Conservation (phyloP, 2,329 filamentous ascomycete species). For the Claviceps africana region DNA sequence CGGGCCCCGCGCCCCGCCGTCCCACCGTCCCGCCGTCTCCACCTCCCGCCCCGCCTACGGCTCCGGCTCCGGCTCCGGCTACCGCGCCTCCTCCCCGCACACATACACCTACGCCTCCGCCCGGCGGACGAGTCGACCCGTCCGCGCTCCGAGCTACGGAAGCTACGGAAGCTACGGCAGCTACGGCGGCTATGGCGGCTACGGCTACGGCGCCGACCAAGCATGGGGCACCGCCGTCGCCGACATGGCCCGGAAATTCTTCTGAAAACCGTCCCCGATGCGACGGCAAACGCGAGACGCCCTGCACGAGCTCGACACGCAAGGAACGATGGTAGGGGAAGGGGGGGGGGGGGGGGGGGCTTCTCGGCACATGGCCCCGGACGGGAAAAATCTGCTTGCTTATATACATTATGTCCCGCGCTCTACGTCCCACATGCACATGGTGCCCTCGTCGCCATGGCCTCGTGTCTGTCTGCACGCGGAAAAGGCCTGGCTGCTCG, state of each 20-base stretch:
- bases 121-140: not conserved
- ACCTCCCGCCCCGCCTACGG: conserved; percentile 14
- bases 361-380: too few species aligned
- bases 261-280: conserved; percentile 13
- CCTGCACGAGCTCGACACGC: too few species aligned
- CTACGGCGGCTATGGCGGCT: conserved; percentile 15
- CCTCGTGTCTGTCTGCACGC: too few species aligned
- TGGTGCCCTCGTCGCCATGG: too few species aligned
- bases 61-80: conserved; percentile 4
- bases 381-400: too few species aligned
- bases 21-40: conserved; percentile 10
- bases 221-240: conserved; percentile 22
- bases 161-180: conserved; percentile 11
- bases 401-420: too few species aligned
- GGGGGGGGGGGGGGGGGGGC: too few species aligned
- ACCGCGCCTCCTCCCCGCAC: conserved; percentile 9
- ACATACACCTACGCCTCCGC: not conserved
- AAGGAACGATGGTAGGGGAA: too few species aligned
- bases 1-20: not conserved
- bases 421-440: too few species aligned
- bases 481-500: too few species aligned
- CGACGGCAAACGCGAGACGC: too few species aligned
- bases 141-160: not conserved
- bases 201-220: conserved; percentile 1
- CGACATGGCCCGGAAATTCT: conserved; percentile 29